Percentiles rank a stretch among this genome's conserved stretches.
Evolutionary conservation across 2,329 filamentous ascomycete genomes (phyloP).

Genomic region (Colletotrichum tamarilloi): DNA sequence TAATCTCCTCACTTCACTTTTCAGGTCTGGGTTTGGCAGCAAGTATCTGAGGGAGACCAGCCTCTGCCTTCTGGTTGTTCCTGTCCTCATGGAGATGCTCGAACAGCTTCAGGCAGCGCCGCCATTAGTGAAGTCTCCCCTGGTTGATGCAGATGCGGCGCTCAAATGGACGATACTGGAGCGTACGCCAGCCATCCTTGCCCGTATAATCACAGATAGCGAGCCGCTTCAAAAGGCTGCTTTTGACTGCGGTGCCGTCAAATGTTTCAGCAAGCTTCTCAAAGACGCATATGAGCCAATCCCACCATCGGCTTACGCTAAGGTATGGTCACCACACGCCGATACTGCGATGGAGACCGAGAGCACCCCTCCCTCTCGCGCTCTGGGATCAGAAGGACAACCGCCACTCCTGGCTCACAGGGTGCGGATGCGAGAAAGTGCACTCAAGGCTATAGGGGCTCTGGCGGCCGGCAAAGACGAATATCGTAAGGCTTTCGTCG

Average conservation of each 20-base stretch:
- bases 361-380: slow-evolving; percentile 50
- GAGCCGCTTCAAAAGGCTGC: slow-evolving; percentile 84
- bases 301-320: slow-evolving; percentile 42
- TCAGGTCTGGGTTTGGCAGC: slow-evolving; percentile 73
- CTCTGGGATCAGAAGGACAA: slow-evolving; percentile 71
- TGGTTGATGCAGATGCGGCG: slow-evolving; percentile 51
- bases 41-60: slow-evolving; percentile 70
- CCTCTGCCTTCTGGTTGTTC: slow-evolving; percentile 75
- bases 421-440: slow-evolving; percentile 80
- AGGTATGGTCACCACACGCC: slow-evolving; percentile 53
- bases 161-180: slow-evolving; percentile 69
- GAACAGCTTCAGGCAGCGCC: slow-evolving; percentile 25
- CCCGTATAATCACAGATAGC: slow-evolving; percentile 82
- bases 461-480: slow-evolving; percentile 85
- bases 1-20: slow-evolving; percentile 75
- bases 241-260: slow-evolving; percentile 70
- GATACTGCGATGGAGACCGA: slow-evolving; percentile 49
- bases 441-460: slow-evolving; percentile 83
- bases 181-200: slow-evolving; percentile 79
- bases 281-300: slow-evolving; percentile 63
- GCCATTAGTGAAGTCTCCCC: slow-evolving; percentile 28
- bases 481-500: slow-evolving; percentile 84
- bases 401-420: slow-evolving; percentile 73
- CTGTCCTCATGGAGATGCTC: slow-evolving; percentile 72
- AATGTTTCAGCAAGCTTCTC: slow-evolving; percentile 59